Conservation (phyloP, 2,329 filamentous ascomycete genomes). For the Fusarium camptoceras region DNA sequence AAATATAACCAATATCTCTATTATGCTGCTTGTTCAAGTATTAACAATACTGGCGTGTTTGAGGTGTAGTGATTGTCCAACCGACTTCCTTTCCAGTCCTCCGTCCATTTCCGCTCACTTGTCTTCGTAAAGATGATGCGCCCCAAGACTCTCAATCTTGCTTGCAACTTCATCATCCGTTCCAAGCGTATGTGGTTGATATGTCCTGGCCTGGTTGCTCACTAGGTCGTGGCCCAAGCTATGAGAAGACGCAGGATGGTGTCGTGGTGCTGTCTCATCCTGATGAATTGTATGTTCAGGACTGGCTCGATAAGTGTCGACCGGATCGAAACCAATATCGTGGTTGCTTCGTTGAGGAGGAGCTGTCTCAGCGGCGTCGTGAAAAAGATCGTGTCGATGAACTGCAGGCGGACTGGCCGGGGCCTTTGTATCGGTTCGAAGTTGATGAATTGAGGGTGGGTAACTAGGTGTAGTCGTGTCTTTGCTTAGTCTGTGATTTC, state of each 20-base stretch:
- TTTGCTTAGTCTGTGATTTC: conserved; percentile 12
- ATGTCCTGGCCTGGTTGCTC: neutral
- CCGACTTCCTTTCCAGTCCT: neutral
- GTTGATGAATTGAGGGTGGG: conserved; percentile 27
- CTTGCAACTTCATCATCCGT: conserved; percentile 21
- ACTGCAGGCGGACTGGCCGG: conserved; percentile 20
- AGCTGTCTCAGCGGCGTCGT: conserved; percentile 13
- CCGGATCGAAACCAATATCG: conserved; percentile 19
- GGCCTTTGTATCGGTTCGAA: conserved; percentile 29
- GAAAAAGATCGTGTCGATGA: conserved; percentile 26
- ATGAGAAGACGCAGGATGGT: conserved; percentile 25
- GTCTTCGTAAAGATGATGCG: conserved; percentile 37
- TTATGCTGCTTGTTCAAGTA: conserved; percentile 24
- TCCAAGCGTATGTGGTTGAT: conserved; percentile 31
- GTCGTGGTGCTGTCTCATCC: conserved; percentile 11
- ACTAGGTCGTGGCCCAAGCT: conserved; percentile 26
- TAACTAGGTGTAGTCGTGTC: conserved; percentile 17
- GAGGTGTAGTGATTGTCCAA: conserved; percentile 26
- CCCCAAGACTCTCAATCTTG: conserved; percentile 2
- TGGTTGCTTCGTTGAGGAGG: conserved; percentile 8
- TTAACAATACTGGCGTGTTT: conserved; percentile 34
- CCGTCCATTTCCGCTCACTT: neutral
- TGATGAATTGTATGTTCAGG: conserved; percentile 33
- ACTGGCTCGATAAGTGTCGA: conserved; percentile 12
- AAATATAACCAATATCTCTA: conserved; percentile 21